Evolutionary conservation across 1,139 yeast genomes (phyloP).

Genomic region (Geotrichum citri-aurantii): DNA sequence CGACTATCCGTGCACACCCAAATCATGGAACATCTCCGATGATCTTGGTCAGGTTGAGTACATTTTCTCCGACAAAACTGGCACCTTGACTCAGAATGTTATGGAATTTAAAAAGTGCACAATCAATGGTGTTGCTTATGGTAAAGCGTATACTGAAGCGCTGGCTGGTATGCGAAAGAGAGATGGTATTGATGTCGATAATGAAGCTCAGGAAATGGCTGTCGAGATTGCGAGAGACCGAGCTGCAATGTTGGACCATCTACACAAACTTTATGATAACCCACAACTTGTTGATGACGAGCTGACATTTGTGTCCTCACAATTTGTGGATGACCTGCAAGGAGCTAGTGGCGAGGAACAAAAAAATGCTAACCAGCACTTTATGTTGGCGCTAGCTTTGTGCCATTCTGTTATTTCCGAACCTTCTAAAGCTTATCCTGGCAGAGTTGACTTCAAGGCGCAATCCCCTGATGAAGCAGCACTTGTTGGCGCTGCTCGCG

Average conservation of each 20-base stretch:
- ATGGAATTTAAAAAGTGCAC: constrained; percentile 96
- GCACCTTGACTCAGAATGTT: constrained; percentile 91
- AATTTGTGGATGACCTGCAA: constrained; percentile 39
- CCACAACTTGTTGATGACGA: constrained; percentile 58
- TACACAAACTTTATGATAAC: constrained; percentile 46
- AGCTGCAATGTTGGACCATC: constrained; percentile 53
- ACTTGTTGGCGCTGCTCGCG: constrained; percentile 85
- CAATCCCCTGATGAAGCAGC: constrained; percentile 99
- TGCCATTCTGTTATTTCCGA: constrained; percentile 93
- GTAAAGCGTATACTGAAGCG: constrained; percentile 94
- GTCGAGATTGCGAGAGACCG: constrained; percentile 52
- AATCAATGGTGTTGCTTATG: constrained; percentile 78
- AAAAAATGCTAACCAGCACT: constrained; percentile 53
- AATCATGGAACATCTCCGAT: constrained; percentile 95
- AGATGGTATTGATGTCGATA: constrained; percentile 71
- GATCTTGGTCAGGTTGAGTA: constrained; percentile 96
- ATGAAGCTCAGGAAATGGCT: constrained; percentile 54
- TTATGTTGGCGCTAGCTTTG: constrained; percentile 73
- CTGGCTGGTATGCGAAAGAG: constrained; percentile 86
- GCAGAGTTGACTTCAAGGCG: constrained; percentile 64
- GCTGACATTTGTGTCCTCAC: constrained; percentile 75
- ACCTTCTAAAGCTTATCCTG: constrained; percentile 42
- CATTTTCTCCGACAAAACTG: constrained; percentile 93
- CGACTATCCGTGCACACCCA: constrained; percentile 93
- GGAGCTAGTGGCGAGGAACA: constrained; percentile 50